Evolutionary conservation across 805 yeast species (phyloP).

Genomic region (Candida maltosa): DNA sequence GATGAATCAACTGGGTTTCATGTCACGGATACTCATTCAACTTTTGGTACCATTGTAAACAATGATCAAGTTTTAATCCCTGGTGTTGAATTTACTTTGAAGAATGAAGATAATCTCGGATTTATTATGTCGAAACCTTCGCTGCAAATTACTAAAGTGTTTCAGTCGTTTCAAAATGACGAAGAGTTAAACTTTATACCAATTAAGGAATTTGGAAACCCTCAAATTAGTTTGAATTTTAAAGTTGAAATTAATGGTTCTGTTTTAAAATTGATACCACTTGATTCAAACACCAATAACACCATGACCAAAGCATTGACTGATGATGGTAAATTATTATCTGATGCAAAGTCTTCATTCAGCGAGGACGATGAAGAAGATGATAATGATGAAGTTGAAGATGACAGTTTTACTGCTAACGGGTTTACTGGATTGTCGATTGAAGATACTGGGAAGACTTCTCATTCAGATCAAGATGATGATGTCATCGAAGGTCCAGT

Average conservation of each 20-base stretch:
- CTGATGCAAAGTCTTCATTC: neutral
- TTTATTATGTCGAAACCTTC: slow-evolving; percentile 34
- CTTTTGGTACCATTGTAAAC: slow-evolving; percentile 38
- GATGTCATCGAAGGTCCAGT: no score
- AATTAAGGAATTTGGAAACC: slow-evolving; percentile 17
- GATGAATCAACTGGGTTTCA: slow-evolving; percentile 14
- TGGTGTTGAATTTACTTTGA: slow-evolving; percentile 12
- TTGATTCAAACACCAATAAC: slow-evolving; percentile 1
- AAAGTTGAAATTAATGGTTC: slow-evolving; percentile 11
- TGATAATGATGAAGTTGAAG: slow-evolving; percentile 1
- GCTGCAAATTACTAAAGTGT: slow-evolving; percentile 12
- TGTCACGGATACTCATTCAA: slow-evolving; percentile 29
- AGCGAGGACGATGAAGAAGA: slow-evolving; percentile 1
- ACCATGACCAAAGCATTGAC: neutral
- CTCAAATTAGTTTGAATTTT: slow-evolving; percentile 19
- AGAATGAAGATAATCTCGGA: slow-evolving; percentile 27
- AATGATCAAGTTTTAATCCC: slow-evolving; percentile 20
- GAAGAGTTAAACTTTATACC: slow-evolving; percentile 10
- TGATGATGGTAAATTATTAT: neutral
- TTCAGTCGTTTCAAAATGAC: slow-evolving; percentile 10
- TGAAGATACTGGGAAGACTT: no score
- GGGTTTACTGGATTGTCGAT: no score
- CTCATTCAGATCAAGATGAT: no score
- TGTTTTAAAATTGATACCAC: slow-evolving; percentile 13
- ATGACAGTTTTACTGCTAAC: slow-evolving; percentile 6